phyloP scores from a whole-genome alignment of 2,329 filamentous ascomycete genomes.

The Fusarium nygamai region DNA sequence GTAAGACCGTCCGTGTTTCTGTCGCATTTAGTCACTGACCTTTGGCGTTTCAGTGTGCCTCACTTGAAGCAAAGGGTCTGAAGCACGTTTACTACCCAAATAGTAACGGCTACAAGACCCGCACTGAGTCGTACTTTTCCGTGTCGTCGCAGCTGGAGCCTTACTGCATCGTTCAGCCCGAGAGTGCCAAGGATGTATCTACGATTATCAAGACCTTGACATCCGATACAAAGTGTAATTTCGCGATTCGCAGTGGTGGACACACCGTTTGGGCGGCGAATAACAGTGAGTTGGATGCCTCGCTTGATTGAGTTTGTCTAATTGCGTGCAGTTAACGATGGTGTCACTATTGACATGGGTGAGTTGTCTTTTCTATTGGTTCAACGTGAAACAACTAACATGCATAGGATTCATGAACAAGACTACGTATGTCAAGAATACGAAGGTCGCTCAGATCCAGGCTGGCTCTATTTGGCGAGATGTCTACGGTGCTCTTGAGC shows the following conservation, averaged over 20 bases:
- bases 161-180: conserved; percentile 42
- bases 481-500: conserved; percentile 2
- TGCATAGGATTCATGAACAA: conserved; percentile 11
- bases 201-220: conserved; percentile 6
- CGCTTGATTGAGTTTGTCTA: neutral
- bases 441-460: conserved; percentile 11
- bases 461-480: conserved; percentile 9
- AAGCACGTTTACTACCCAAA: conserved; percentile 22
- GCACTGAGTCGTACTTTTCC: conserved; percentile 40
- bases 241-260: conserved; percentile 10
- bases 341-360: conserved; percentile 19
- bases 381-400: neutral
- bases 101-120: conserved; percentile 17
- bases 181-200: conserved; percentile 37
- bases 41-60: conserved; percentile 9
- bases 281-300: neutral
- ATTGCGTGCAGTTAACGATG: conserved; percentile 4
- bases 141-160: conserved; percentile 31
- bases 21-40: neutral
- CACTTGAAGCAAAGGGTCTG: conserved; percentile 15
- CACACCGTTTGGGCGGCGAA: conserved; percentile 19
- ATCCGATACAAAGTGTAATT: neutral
- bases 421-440: conserved; percentile 7
- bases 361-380: neutral
- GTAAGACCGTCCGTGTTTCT: neutral